phyloP scores from a whole-genome alignment of 805 yeast species.

The Grigorovia yakushimaensis region DNA sequence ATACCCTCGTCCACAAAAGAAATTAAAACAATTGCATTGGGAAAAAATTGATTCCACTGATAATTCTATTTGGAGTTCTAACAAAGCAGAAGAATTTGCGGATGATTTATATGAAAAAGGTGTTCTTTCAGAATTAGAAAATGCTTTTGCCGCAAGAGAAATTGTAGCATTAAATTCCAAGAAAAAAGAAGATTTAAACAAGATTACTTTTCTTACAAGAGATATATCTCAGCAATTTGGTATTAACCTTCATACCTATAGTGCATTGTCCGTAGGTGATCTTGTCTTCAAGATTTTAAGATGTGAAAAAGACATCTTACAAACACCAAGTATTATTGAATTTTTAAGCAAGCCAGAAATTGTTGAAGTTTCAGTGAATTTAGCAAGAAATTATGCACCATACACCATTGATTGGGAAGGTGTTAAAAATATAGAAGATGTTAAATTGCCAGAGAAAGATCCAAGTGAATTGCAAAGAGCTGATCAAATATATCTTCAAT shows the following conservation, averaged over 20 bases:
- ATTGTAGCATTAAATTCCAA: constrained; percentile 39
- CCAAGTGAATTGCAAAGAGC: constrained; percentile 74
- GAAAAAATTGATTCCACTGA: constrained; percentile 80
- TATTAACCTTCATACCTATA: constrained; percentile 76
- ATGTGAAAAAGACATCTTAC: constrained; percentile 65
- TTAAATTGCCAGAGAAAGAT: constrained; percentile 52
- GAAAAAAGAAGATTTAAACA: constrained; percentile 40
- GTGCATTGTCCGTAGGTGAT: constrained; percentile 50
- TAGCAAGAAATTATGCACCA: constrained; percentile 68
- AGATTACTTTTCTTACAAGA: constrained; percentile 62
- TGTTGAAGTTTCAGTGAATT: constrained; percentile 60
- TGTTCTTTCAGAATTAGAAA: constrained; percentile 73
- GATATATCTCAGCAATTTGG: constrained; percentile 93
- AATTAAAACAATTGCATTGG: constrained; percentile 94
- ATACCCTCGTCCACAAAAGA: constrained; percentile 60
- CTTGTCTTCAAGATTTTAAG: constrained; percentile 61
- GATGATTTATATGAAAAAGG: constrained; percentile 67
- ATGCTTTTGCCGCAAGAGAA: constrained; percentile 78
- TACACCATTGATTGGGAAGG: constrained; percentile 65
- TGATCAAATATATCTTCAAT: constrained; percentile 73
- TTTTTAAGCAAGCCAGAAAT: constrained; percentile 71
- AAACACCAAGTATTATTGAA: constrained; percentile 68
- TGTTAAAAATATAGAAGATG: constrained; percentile 31
- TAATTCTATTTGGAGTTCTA: constrained; percentile 76
- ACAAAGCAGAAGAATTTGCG: constrained; percentile 46